Base-by-base conservation (phyloP, 1,284 basidiomycete species). In the Rhodotorula sp. region DNA sequence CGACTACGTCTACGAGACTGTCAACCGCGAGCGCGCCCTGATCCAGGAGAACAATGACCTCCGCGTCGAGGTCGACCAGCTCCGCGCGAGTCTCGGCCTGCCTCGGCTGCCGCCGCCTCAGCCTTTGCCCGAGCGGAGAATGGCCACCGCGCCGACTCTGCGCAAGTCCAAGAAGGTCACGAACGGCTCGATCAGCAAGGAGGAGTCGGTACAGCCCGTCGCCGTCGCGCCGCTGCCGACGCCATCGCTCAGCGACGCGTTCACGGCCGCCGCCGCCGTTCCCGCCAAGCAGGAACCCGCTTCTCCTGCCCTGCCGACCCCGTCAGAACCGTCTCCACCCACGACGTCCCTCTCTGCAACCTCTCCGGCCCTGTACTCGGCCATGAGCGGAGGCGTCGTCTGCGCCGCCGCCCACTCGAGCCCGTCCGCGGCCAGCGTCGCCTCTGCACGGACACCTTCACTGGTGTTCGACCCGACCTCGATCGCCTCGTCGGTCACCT, bases 1-100 rank as follows among this genome's bases (percentile, higher is more conserved):
- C 53, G 76, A 77, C 57, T 78, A 72, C 46, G 77, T 78, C 30
- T 76, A 65, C 66, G 71, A 77, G 54, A 70, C 77, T 26, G 72
- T 74, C 51, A 68, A 66, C n/a, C 71, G 74, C 30, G 77, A 78
- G 65, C 71, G 61, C 46, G 65, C 73, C 8, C 70, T 78, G 56
- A 56, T 68, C 51, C 58, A 72, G 55, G 77, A 78, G 71, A 78
- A 78, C 69, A 65, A 70, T 62, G 72, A 73, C 51, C 67, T 78
- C 7, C 75, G 77, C 46, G 64, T 63, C 56, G 75, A 77, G 51
- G 69, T 78, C 42, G 74, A 78, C 61, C 64, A 73, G 60, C 72
- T 78, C 51, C 67, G 77, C 44, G 62, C 62, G 14, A 68, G 70
- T 24, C 69, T 78, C 57, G 73, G 74, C 30, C 62, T 78, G 65